phyloP scores from a whole-genome alignment of 1,284 basidiomycete species.

The Tylopilus orsonianus region DNA sequence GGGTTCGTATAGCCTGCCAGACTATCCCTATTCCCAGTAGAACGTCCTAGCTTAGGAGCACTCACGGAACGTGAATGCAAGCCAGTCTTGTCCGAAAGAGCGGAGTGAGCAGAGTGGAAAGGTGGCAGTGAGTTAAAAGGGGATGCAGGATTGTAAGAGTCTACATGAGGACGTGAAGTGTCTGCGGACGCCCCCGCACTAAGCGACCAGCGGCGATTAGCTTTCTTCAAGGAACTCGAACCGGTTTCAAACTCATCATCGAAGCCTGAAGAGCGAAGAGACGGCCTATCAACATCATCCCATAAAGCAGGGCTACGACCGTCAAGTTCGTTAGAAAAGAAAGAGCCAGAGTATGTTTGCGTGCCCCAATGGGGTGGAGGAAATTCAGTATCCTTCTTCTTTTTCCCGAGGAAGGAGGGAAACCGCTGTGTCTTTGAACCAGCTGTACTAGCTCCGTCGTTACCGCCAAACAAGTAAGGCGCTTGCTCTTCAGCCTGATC shows the following conservation, averaged over 20 bases:
- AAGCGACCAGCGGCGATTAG: conserved; percentile 22
- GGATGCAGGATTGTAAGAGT: conserved; percentile 32
- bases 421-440: conserved; percentile 42
- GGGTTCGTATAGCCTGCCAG: conserved; percentile 24
- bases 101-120: conserved; percentile 26
- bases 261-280: conserved; percentile 21
- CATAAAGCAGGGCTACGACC: conserved; percentile 8
- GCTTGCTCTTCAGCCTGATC: conserved; percentile 42
- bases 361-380: conserved; percentile 67
- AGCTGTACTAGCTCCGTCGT: conserved; percentile 25
- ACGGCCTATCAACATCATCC: conserved; percentile 13
- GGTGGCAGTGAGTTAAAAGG: conserved; percentile 37
- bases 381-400: conserved; percentile 51
- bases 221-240: conserved; percentile 36
- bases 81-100: conserved; percentile 27
- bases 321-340: conserved; percentile 45
- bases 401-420: conserved; percentile 46
- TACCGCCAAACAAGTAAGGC: conserved; percentile 59
- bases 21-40: conserved; percentile 4
- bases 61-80: conserved; percentile 43
- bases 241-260: conserved; percentile 32
- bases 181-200: conserved; percentile 20
- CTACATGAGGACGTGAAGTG: conserved; percentile 13
- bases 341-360: conserved; percentile 50
- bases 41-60: conserved; percentile 16